Evolutionary conservation across 768 basidiomycete genomes (phyloP).

Genomic region (Hypholoma fasciculare): DNA sequence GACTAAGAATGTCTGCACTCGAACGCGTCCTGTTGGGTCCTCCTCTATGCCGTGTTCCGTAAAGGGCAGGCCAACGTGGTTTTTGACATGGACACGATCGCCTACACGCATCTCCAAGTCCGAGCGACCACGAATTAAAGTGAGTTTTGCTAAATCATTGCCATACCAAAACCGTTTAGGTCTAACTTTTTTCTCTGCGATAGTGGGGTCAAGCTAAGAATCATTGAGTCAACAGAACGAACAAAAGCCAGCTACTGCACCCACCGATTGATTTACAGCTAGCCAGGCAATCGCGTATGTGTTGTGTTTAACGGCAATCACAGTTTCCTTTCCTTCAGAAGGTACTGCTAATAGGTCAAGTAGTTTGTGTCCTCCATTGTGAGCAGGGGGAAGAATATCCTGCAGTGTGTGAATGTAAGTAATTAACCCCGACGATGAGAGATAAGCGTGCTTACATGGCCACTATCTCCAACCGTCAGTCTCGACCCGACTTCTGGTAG

Average conservation of each 20-base stretch:
- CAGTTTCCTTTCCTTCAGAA: constrained; percentile 55
- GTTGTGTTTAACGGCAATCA: constrained; percentile 72
- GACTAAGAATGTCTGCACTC: constrained; percentile 61
- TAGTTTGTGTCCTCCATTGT: constrained; percentile 42
- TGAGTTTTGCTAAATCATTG: constrained; percentile 60
- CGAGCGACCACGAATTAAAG: constrained; percentile 57
- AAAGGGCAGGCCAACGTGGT: constrained; percentile 43
- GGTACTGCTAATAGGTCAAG: constrained; percentile 46
- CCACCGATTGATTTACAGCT: constrained; percentile 82
- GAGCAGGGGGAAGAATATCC: constrained; percentile 67
- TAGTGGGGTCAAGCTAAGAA: constrained; percentile 56
- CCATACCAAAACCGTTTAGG: constrained; percentile 80
- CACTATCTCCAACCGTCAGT: constrained; percentile 73
- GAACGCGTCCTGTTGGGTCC: constrained; percentile 44
- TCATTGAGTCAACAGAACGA: background rate
- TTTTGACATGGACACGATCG: constrained; percentile 66
- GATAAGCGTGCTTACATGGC: constrained; percentile 49
- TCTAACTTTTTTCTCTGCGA: constrained; percentile 57
- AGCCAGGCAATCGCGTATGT: constrained; percentile 85
- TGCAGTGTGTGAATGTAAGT: constrained; percentile 21
- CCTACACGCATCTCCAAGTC: constrained; percentile 72
- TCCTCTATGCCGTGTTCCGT: constrained; percentile 62
- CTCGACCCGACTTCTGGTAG: constrained; percentile 79
- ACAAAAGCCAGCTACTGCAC: constrained; percentile 16
- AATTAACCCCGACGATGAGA: background rate